Evolutionary conservation across 805 yeast species (phyloP).

Genomic region (Teunomyces pallodes): DNA sequence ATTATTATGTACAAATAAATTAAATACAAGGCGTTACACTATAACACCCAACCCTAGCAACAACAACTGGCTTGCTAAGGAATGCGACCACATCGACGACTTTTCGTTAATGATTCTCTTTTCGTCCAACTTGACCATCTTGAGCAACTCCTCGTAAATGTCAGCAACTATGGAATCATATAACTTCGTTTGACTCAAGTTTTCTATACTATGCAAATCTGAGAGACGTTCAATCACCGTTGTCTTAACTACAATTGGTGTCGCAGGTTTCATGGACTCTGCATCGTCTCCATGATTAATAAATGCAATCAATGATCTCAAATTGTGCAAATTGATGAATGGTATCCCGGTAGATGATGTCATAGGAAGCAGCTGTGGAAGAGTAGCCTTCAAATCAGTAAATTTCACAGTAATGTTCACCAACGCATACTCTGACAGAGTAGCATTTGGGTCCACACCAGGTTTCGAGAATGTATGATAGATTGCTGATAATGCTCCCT

Average conservation of each 20-base stretch:
- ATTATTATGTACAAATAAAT: conserved; percentile 1
- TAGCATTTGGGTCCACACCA: conserved; percentile 10
- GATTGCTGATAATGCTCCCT: conserved; percentile 40
- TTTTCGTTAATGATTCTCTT: conserved; percentile 42
- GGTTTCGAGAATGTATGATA: conserved; percentile 37
- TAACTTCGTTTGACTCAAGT: conserved; percentile 42
- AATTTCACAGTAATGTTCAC: conserved; percentile 66
- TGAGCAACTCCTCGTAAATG: conserved; percentile 54
- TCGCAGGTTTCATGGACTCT: not conserved
- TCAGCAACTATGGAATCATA: conserved; percentile 55
- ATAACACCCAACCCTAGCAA: conserved; percentile 60
- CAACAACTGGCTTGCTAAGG: conserved; percentile 56
- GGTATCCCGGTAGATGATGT: conserved; percentile 51
- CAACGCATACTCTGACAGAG: conserved; percentile 50
- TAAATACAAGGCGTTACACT: conserved; percentile 28
- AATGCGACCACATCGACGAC: conserved; percentile 55
- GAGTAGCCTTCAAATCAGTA: conserved; percentile 56
- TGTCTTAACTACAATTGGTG: conserved; percentile 37
- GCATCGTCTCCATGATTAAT: conserved; percentile 46
- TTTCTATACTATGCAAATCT: conserved; percentile 36
- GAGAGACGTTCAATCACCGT: conserved; percentile 38
- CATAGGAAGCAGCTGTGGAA: conserved; percentile 49
- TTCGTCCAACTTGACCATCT: conserved; percentile 56
- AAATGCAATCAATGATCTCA: conserved; percentile 59
- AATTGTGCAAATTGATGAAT: conserved; percentile 55